Evolutionary conservation across 192 early-diverging fungal species (phyloP).

Genomic region (Mortierella hygrophila): DNA sequence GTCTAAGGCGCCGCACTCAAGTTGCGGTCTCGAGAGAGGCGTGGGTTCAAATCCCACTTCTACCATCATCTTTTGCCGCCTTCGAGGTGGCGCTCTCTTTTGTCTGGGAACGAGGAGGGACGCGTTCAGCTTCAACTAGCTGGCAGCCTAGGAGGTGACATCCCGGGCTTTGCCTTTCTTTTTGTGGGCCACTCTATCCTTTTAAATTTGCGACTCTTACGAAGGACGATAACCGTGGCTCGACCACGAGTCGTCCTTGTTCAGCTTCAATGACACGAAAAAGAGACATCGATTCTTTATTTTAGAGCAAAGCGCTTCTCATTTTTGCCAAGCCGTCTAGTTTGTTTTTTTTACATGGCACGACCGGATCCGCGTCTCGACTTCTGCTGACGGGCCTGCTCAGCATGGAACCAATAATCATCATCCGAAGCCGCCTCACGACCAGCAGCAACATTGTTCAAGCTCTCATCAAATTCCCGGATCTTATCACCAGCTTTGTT

Average conservation of each 20-base stretch:
- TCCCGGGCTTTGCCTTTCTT: too few species aligned
- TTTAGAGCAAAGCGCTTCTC: too few species aligned
- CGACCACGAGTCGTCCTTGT: too few species aligned
- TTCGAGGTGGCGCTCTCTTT: not conserved
- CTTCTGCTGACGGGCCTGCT: conserved; percentile 21
- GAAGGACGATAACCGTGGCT: too few species aligned
- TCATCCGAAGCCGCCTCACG: conserved; percentile 11
- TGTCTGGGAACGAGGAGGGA: not conserved
- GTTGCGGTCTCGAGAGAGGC: conserved; percentile 87
- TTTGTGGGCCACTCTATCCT: too few species aligned
- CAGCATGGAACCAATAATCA: conserved; percentile 16
- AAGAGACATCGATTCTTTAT: too few species aligned
- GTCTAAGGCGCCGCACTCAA: conserved; percentile 87
- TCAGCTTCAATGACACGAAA: too few species aligned
- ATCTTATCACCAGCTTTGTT: conserved; percentile 16
- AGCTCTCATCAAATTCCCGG: conserved; percentile 10
- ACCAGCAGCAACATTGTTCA: not conserved
- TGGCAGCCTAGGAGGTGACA: too few species aligned
- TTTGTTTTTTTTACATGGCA: conserved; percentile 16
- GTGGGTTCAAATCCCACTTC: conserved; percentile 79
- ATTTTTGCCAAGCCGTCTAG: too few species aligned
- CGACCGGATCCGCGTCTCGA: conserved; percentile 21
- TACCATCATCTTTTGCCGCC: conserved; percentile 48
- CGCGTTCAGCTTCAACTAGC: not conserved
- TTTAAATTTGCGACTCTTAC: too few species aligned